A percentile compares a stretch with the other conserved stretches of the same genome.
Conservation (phyloP, 306 rosid genomes). For the Crotalaria pallida region DNA sequence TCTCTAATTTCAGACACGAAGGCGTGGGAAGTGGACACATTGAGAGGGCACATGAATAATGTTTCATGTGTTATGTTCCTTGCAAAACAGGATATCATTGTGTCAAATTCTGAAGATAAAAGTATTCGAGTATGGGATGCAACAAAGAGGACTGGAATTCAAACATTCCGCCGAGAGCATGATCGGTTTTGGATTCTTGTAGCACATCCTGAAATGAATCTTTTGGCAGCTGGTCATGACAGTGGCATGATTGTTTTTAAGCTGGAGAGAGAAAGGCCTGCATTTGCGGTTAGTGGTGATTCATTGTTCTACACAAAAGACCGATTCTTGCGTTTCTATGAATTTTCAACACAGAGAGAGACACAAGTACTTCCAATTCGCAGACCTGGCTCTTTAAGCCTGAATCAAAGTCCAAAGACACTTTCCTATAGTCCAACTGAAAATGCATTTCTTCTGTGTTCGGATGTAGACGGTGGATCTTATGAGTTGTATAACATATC, state of each 20-base stretch:
- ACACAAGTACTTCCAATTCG: constrained; percentile 83
- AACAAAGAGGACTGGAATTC: constrained; percentile 88
- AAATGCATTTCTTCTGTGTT: constrained; percentile 88
- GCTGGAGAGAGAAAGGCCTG: constrained; percentile 95
- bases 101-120: constrained; percentile 95
- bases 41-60: constrained; percentile 97
- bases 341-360: constrained; percentile 75
- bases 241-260: constrained; percentile 96
- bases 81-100: constrained; percentile 90
- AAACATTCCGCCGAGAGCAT: constrained; percentile 92
- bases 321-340: constrained; percentile 75
- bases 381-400: constrained; percentile 67
- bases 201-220: constrained; percentile 95
- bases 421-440: constrained; percentile 84
- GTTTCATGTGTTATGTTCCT: constrained; percentile 96
- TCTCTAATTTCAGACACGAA: constrained; percentile 67
- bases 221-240: constrained; percentile 97
- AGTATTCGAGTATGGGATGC: constrained; percentile 98
- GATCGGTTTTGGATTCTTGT: constrained; percentile 98
- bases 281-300: constrained; percentile 81
- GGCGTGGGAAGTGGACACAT: constrained; percentile 98
- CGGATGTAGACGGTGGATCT: constrained; percentile 86
- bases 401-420: constrained; percentile 86
- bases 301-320: constrained; percentile 70
- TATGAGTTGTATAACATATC: constrained; percentile 76